Base-by-base conservation (phyloP, 805 yeast species). In the Metschnikowia colocasiae region DNA sequence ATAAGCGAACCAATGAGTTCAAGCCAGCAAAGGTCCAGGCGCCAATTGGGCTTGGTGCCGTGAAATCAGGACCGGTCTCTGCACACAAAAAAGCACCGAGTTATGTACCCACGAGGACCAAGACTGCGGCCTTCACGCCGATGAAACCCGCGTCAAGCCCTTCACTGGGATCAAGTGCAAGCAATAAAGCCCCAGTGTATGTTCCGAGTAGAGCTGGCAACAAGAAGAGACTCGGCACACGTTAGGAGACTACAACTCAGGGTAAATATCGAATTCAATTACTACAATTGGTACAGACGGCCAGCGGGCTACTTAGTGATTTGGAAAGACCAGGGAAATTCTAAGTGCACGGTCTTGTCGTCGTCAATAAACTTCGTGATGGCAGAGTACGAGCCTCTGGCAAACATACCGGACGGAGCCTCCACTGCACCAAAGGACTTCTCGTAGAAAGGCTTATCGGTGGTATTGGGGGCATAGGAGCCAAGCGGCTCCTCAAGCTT, bases 381-480 rank as follows among this genome's bases (percentile, higher is more conserved):
- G 6, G 95, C 95, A 37, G 83, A 78, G 69, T 88, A 91, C 41
- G 80, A 75, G 33, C 97, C 97, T 67, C 97, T 80, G 3, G 94
- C 96, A 53, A 91, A 67, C 64, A 91, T 65, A 1, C 97, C 97
- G 39, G 88, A 77, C 31, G 97, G 97, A 5, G 97, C 97, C 65
- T 89, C 96, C 50, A 86, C 90, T 43, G 69, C 76, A 34, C 65
- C 59, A 60, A 58, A 78, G 64, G 47, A 74, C 76, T 67, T 68
- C 55, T 81, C 87, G 62, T 87, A 90, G 62, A 65, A 84, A 7
- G 95, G 96, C 61, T 84, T 87, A 36, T 80, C 87, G 48, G 70
- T 74, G 3, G 97, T 89, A 64, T 81, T 87, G 57, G 97, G 97
- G 8, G 96, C 91, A 64, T 83, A 91, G 3, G 94, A 83, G 3